Percentiles rank a stretch among this genome's conserved stretches.
These are phyloP conservation scores for Sanghuangporus sanghuang DNA, from an alignment of 1,284 basidiomycete species.

Conservation along the genomic window DNA sequence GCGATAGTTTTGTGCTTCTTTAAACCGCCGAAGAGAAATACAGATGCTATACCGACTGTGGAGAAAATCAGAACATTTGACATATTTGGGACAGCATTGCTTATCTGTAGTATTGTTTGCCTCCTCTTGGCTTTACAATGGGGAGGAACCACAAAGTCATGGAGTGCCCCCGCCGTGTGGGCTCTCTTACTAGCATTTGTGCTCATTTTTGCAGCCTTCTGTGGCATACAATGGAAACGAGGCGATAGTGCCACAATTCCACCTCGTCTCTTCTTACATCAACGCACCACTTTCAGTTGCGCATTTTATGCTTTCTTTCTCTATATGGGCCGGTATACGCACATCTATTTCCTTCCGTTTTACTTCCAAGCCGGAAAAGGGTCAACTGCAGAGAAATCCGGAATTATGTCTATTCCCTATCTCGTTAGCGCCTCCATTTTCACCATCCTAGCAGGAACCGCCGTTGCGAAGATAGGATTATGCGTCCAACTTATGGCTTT, in stretches of 20 bases:
- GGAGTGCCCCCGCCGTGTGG: constrained; percentile 26
- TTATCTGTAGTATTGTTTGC: constrained; percentile 32
- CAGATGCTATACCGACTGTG: constrained; percentile 17
- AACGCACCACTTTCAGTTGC: constrained; percentile 29
- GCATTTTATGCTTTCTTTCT: constrained; percentile 32
- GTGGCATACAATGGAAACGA: constrained; percentile 30
- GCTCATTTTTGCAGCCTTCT: constrained; percentile 30
- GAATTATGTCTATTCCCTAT: constrained; percentile 58
- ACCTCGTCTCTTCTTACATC: constrained; percentile 20
- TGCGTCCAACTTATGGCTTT: constrained; percentile 34
- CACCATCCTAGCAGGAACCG: constrained; percentile 32
- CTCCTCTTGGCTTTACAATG: constrained; percentile 37
- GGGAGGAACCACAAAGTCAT: constrained; percentile 35
- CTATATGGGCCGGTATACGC: constrained; percentile 33
- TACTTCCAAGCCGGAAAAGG: constrained; percentile 38
- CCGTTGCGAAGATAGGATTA: constrained; percentile 28
- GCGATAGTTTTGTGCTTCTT: constrained; percentile 32
- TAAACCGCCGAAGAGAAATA: constrained; percentile 17
- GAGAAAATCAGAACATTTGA: constrained; percentile 30
- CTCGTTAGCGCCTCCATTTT: constrained; percentile 47
- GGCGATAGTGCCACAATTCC: constrained; percentile 28
- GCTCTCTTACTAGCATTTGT: constrained; percentile 33
- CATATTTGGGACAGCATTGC: constrained; percentile 32
- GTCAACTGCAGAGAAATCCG: constrained; percentile 44
- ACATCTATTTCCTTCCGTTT: constrained; percentile 31